Evolutionary conservation across 441 rosid genomes (phyloP).

Genomic region (Bocquillonia castaneifolia): DNA sequence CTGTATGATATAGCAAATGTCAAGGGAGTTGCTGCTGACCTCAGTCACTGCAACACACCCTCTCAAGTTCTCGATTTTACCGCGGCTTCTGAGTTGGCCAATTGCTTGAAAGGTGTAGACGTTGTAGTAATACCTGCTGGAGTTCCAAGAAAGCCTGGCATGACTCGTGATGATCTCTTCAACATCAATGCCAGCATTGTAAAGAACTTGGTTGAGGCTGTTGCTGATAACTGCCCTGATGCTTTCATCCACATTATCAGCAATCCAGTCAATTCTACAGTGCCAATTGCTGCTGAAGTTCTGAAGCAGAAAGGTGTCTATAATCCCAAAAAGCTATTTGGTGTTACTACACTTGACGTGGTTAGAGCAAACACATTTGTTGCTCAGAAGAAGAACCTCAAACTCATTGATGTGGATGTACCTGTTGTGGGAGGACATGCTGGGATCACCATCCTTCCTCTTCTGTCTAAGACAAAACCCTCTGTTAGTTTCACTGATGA

Average conservation of each 20-base stretch:
- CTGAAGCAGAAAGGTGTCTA: slow-evolving; percentile 83
- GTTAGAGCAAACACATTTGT: slow-evolving; percentile 95
- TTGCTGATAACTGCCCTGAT: slow-evolving; percentile 88
- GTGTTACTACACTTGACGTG: slow-evolving; percentile 89
- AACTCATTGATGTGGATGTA: slow-evolving; percentile 86
- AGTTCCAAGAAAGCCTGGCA: slow-evolving; percentile 96
- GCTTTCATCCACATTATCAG: slow-evolving; percentile 91
- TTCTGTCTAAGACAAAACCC: slow-evolving; percentile 77
- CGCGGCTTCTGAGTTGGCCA: slow-evolving; percentile 69
- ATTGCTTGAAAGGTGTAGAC: slow-evolving; percentile 63
- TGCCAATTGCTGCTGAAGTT: slow-evolving; percentile 91
- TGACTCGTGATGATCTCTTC: slow-evolving; percentile 98
- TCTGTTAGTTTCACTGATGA: slow-evolving; percentile 66
- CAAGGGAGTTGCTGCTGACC: slow-evolving; percentile 94
- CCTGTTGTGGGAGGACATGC: slow-evolving; percentile 97
- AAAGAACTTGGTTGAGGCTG: slow-evolving; percentile 70
- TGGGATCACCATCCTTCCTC: slow-evolving; percentile 83
- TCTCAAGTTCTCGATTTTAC: slow-evolving; percentile 81
- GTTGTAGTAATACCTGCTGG: slow-evolving; percentile 98
- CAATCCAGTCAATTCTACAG: slow-evolving; percentile 97
- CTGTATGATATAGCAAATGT: slow-evolving; percentile 95
- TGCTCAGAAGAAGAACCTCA: slow-evolving; percentile 80
- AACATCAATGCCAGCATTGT: slow-evolving; percentile 88
- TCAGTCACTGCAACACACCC: slow-evolving; percentile 97
- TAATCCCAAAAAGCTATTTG: slow-evolving; percentile 89